phyloP scores from a whole-genome alignment of 2,329 filamentous ascomycete species.

The Incumbomyces lentus region DNA sequence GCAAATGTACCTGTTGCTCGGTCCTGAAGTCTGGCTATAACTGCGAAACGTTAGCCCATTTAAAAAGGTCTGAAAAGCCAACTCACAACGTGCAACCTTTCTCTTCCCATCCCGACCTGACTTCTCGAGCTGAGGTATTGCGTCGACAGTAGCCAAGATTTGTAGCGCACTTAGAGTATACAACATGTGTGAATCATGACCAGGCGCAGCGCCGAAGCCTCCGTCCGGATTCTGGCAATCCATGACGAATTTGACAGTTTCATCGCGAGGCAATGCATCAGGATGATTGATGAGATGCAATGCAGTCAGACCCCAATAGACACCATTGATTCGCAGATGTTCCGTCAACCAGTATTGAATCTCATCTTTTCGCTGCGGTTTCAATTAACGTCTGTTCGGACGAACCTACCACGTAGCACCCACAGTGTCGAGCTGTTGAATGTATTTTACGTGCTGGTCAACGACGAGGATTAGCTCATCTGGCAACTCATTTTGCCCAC shows the following conservation, averaged over 20 bases:
- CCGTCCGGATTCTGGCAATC: conserved; percentile 84
- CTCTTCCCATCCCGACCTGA: conserved; percentile 62
- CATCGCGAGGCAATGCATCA: conserved; percentile 66
- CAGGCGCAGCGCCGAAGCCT: conserved; percentile 86
- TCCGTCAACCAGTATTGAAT: conserved; percentile 97
- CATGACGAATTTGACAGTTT: conserved; percentile 85
- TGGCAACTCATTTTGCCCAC: conserved; percentile 28
- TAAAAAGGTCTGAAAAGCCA: conserved; percentile 12
- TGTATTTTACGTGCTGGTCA: conserved; percentile 76
- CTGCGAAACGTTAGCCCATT: conserved; percentile 30
- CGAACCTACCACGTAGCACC: conserved; percentile 27
- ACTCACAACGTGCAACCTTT: conserved; percentile 70
- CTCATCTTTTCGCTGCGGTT: conserved; percentile 68
- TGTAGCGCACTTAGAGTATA: conserved; percentile 94
- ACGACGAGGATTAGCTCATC: conserved; percentile 43
- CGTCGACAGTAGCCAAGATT: conserved; percentile 78
- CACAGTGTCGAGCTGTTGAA: conserved; percentile 82
- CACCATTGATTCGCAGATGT: conserved; percentile 84
- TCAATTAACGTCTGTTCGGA: conserved; percentile 27
- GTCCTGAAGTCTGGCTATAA: conserved; percentile 75
- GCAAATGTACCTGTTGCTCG: conserved; percentile 73
- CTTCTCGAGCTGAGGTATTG: conserved; percentile 68
- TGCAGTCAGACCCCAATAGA: conserved; percentile 92
- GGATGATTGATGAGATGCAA: conserved; percentile 75
- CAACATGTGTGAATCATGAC: conserved; percentile 91